Evolutionary conservation across 257 asterid genomes (phyloP).

Genomic region (Solanum sparsipilum): DNA sequence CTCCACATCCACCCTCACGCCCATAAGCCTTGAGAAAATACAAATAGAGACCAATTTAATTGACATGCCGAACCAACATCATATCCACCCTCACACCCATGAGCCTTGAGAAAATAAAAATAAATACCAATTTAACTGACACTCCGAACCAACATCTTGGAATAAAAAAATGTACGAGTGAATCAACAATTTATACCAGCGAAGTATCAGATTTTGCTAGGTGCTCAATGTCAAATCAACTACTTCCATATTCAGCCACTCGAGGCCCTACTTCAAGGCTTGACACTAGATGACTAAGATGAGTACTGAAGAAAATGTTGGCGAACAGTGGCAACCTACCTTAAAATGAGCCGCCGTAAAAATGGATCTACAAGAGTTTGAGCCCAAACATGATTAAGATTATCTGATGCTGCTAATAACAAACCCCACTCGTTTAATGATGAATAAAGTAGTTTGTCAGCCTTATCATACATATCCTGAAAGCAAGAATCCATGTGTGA

Average conservation of each 20-base stretch:
- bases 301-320: background rate
- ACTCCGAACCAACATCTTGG: background rate
- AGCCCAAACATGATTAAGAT: conserved; percentile 76
- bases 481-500: conserved; percentile 7
- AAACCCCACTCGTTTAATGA: conserved; percentile 59
- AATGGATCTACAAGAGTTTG: conserved; percentile 67
- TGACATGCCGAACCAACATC: background rate
- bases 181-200: background rate
- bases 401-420: conserved; percentile 37
- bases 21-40: background rate
- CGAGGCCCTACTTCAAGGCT: background rate
- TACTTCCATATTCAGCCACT: background rate
- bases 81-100: background rate
- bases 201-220: background rate
- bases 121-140: background rate
- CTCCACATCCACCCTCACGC: background rate
- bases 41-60: background rate
- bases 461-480: conserved; percentile 59
- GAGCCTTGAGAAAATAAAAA: background rate
- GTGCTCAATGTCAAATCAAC: background rate
- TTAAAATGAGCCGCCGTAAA: conserved; percentile 71
- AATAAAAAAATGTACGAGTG: background rate
- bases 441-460: conserved; percentile 66
- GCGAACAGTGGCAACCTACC: conserved; percentile 26
- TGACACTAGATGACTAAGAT: background rate